Base-by-base conservation (phyloP, 208 protist species). In the Blechomonas ayalai region DNA sequence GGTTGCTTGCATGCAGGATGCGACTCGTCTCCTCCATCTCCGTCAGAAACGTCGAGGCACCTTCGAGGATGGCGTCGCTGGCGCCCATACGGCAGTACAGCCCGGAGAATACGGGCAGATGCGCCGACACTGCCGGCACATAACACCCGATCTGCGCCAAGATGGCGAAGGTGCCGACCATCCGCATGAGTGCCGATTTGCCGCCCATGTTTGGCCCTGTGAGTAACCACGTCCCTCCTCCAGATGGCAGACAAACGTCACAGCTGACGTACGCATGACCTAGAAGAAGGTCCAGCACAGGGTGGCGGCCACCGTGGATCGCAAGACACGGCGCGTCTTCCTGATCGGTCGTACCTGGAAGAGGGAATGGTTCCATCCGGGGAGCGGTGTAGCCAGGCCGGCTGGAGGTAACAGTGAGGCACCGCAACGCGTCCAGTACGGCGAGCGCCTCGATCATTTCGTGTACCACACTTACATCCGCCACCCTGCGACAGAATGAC, bases 171-270 rank as follows among this genome's bases (percentile, higher is more conserved):
- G 80, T 27, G n/a, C 86, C 95, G 5, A 95, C 77, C 80, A 90
- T 91, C 29, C 88, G 83, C 76, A 95, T 90, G 20, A 92, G 66
- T 15, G 92, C 95, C 7, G 74, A 92, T 63, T 98, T 98, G 6
- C 95, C 95, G 24, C 91, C 92, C 94, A 97, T 97, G 64, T 98
- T 98, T 0, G 95, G 87, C 0, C 95, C 95, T 16, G 92, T 98
- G 33, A 98, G 61, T 24, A 95, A 59, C 71, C 77, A 90, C 37
- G 73, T 63, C 18, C 79, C 75, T 15, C 41, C 46, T 10, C 69
- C 65, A 2, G 45, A 44, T 3, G 40, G 24, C 33, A 90, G 29
- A 2, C 27, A 25, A 22, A 89, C 68, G 49, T 76, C 58, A 38
- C 78, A 89, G 29, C 65, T 70, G 18, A 94, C 81, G 57, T 82